Base-by-base conservation (phyloP, 106 monocot species). In the Allium sativum region DNA sequence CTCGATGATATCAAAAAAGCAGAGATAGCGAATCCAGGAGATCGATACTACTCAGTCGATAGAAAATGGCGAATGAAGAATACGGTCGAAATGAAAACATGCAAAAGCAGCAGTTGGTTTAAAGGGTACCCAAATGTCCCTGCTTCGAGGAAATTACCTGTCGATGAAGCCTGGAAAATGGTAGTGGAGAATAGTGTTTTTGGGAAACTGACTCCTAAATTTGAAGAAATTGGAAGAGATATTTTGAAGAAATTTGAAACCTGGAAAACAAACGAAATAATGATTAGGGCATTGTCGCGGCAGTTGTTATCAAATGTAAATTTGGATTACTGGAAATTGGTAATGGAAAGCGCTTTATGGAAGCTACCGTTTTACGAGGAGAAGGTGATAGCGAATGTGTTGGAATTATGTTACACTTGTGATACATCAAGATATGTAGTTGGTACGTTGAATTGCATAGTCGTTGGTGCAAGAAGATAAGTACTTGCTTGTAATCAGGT, bases 1-100 rank as follows among this genome's bases (percentile, higher is more conserved):
- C 55, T 55, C 7, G 55, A 55, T 15, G 55, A 55, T 55, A 55
- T 55, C 18, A 55, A 18, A 19, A 55, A 16, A 55, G 55, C n/a
- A 50, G 15, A 15, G 51, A 52, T 52, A 16, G 51, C 9, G 3
- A 16, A 52, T 16, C 51, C 12, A 13, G 16, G 16, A 16, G 12
- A 13, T 12, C 51, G 51, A 16, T 52, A 52, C 16, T 52, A 13
- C 16, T 0, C 12, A 13, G 12, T 52, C 51, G 51, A 52, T 8
- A 13, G 16, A 12, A 16, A 52, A 12, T 52, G 51, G 51, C 51
- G 16, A 52, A 22, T 22, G 1, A 22, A 22, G 22, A 22, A 22
- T 22, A 22, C 22, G 3, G 22, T 22, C 22, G 22, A 1, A 22
- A 22, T 22, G 22, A 22, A 22, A 22, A 22, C 22, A 22, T 22